A percentile compares a stretch with the other conserved stretches of the same genome.
Conservation (phyloP, 768 basidiomycete species). For the Naematelia encephala region DNA sequence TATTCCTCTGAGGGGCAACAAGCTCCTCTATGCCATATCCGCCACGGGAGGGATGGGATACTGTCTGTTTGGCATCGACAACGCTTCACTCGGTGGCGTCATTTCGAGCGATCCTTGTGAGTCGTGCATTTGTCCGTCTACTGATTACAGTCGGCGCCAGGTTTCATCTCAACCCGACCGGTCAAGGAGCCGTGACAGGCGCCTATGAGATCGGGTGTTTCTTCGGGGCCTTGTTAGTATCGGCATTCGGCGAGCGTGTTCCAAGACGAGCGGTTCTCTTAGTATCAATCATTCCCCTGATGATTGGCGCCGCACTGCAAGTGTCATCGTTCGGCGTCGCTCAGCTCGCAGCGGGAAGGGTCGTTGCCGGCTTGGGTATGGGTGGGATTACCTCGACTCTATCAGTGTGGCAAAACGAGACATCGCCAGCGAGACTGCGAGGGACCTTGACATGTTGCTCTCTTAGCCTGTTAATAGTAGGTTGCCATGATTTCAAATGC, state of each 20-base stretch:
- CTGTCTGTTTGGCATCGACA: conserved; percentile 21
- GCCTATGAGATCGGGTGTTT: conserved; percentile 42
- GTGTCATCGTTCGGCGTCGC: conserved; percentile 26
- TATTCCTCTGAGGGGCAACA: conserved; percentile 16
- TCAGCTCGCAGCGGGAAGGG: conserved; percentile 31
- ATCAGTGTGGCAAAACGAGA: conserved; percentile 29
- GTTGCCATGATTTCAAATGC: background rate
- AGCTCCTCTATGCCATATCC: conserved; percentile 17
- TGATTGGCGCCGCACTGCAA: conserved; percentile 26
- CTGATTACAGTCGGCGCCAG: background rate
- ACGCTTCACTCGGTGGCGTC: conserved; percentile 16
- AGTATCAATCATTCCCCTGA: conserved; percentile 22
- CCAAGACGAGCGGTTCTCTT: conserved; percentile 27
- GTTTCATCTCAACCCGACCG: background rate
- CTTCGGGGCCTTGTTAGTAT: conserved; percentile 34
- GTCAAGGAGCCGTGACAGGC: conserved; percentile 32
- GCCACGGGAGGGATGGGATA: conserved; percentile 17
- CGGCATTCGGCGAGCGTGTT: conserved; percentile 30
- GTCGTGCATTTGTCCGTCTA: background rate
- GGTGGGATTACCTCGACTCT: conserved; percentile 14
- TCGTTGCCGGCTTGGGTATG: conserved; percentile 33
- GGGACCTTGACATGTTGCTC: background rate
- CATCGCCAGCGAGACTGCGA: background rate
- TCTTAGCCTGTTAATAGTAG: background rate
- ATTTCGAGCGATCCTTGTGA: conserved; percentile 19